Percentiles rank a stretch among this genome's conserved stretches.
phyloP scores from a whole-genome alignment of 768 basidiomycete species.

The Rhodotorula paludigena region DNA sequence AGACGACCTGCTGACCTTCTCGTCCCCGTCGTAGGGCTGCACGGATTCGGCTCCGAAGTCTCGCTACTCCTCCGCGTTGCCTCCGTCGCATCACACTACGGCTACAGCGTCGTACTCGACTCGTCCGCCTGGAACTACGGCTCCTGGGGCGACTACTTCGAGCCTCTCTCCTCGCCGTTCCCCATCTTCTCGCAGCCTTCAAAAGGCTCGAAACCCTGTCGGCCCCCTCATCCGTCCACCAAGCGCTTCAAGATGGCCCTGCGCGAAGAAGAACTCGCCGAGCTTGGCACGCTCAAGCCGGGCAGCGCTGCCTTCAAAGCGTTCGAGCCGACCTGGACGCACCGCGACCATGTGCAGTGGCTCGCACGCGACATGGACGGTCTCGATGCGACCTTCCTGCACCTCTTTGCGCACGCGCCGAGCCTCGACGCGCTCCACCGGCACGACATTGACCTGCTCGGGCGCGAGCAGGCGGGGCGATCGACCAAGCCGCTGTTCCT shows the following conservation, averaged over 20 bases:
- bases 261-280: neutral
- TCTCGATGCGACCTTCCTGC: conserved; percentile 18
- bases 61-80: conserved; percentile 25
- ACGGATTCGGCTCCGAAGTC: conserved; percentile 35
- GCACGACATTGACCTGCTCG: neutral
- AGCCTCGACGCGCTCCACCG: conserved; percentile 8
- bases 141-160: conserved; percentile 26
- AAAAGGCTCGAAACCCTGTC: neutral
- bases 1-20: neutral
- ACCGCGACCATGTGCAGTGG: conserved; percentile 21
- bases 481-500: conserved; percentile 1
- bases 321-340: conserved; percentile 7
- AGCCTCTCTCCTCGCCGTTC: neutral
- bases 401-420: neutral
- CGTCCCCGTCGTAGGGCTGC: conserved; percentile 3
- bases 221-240: neutral
- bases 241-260: conserved; percentile 6
- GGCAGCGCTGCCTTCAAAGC: neutral
- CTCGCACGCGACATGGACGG: conserved; percentile 24
- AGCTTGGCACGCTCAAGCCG: neutral
- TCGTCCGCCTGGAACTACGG: conserved; percentile 30
- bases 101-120: conserved; percentile 33
- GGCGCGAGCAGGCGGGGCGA: neutral
- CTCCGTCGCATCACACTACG: conserved; percentile 19
- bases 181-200: conserved; percentile 1